Base-by-base conservation (phyloP, 768 basidiomycete species). In the Macrolepiota fuliginosa region DNA sequence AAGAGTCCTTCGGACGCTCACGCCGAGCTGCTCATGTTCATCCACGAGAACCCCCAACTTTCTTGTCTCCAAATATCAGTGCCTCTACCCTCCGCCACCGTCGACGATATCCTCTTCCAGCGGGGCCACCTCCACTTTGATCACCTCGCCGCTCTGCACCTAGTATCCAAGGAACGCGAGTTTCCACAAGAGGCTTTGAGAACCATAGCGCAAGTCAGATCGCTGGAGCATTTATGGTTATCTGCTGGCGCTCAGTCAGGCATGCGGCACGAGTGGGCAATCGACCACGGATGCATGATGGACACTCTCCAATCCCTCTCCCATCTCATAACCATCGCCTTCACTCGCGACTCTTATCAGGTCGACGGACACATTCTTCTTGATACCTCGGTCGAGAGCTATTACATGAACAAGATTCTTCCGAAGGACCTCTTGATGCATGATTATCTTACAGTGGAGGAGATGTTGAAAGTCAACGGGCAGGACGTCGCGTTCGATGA, bases 291-390 rank as follows among this genome's bases (percentile, higher is more conserved):
- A 3, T 29, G 55, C 25, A 45, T 71, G 19, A 46, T 66, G 15
- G 62, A 64, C 4, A 32, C 51, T 1, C 67, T 75, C 49, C 56
- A 56, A 24, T 65, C 70, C 5, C 71, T 75, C n/a, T 37, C 25
- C 2, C 37, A 54, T 7, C 69, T 75, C 13, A 61, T 68, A 58
- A 66, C 55, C 1, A 56, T 75, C 13, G 69, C 68, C 12, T 73
- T 73, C 54, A 71, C 72, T 13, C 63, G 70, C 15, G 73, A 75
- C 56, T 71, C 73, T 3, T 73, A 75, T 54, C 29, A 24, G 10
- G 65, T 65, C 37, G 56, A 67, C 19, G 63, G 62, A 7, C 74
- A 73, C 54, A 66, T 65, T 17, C 66, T 71, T 11, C 60, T 61
- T 37, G 60, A 68, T 65, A 13, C 68, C 66, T 7, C 56, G 65